Conservation (phyloP, 441 rosid genomes). For the Populus hybrid region DNA sequence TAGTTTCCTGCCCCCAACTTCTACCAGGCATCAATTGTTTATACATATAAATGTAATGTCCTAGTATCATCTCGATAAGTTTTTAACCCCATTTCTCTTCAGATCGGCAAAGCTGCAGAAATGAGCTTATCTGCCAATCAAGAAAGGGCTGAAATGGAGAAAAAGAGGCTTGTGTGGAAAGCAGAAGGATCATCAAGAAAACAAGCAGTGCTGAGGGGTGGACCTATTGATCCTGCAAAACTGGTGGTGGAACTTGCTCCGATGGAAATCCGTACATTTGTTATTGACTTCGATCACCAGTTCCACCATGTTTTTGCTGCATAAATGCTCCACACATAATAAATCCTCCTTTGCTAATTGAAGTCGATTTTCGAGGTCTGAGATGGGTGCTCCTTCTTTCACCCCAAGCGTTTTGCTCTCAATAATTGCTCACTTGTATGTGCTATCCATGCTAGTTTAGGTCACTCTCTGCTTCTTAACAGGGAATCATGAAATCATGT, state of each 20-base stretch:
- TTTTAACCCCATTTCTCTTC: conserved; percentile 19
- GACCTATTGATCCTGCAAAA: conserved; percentile 49
- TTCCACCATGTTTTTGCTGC: conserved; percentile 17
- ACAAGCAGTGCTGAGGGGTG: conserved; percentile 49
- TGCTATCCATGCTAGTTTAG: background rate
- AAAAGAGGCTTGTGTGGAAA: conserved; percentile 79
- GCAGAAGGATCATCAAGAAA: conserved; percentile 39
- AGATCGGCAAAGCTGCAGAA: conserved; percentile 68
- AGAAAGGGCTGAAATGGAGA: conserved; percentile 79
- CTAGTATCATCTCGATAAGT: background rate
- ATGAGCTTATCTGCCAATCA: conserved; percentile 83
- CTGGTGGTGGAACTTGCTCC: conserved; percentile 86
- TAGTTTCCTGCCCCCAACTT: background rate
- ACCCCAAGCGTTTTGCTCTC: too few species aligned
- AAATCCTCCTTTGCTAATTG: background rate
- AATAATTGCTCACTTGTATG: background rate
- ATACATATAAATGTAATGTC: background rate
- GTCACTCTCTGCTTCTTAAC: background rate
- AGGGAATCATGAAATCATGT: background rate
- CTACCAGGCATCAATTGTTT: conserved; percentile 1
- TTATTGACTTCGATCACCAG: conserved; percentile 37
- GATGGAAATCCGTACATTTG: conserved; percentile 91
- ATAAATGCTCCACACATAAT: background rate
- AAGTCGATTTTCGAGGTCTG: background rate
- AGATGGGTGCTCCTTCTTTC: background rate